phyloP scores from a whole-genome alignment of 148 eudicot genomes.

The Spergularia marina region DNA sequence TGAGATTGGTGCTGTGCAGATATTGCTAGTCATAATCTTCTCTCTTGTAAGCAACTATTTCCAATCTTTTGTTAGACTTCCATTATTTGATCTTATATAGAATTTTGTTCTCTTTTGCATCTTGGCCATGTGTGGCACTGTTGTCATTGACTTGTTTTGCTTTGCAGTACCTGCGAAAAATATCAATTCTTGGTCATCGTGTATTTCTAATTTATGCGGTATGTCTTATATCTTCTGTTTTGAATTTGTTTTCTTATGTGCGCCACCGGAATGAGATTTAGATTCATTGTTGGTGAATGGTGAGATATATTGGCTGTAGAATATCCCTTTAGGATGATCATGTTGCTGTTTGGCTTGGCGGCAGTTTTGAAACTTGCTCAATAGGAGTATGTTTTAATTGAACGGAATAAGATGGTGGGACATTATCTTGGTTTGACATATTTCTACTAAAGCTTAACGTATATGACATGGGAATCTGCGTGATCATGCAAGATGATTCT shows the following conservation, averaged over 20 bases:
- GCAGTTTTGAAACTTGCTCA: background rate
- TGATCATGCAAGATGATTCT: slow-evolving; percentile 7
- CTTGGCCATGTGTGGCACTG: background rate
- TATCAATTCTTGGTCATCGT: slow-evolving; percentile 89
- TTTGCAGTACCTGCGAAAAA: slow-evolving; percentile 92
- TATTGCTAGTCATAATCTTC: slow-evolving; percentile 74
- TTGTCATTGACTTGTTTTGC: slow-evolving; percentile 15
- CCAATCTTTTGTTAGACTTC: slow-evolving; percentile 1
- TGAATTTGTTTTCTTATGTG: background rate
- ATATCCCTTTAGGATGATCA: background rate
- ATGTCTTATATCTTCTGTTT: slow-evolving; percentile 31
- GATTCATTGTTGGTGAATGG: background rate
- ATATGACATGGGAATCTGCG: background rate
- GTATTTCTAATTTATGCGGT: slow-evolving; percentile 94
- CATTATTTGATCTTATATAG: slow-evolving; percentile 5
- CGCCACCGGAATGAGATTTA: background rate
- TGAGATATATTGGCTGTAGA: background rate
- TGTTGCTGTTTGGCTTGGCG: background rate
- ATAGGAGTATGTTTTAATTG: background rate
- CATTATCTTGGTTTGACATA: background rate
- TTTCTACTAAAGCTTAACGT: background rate
- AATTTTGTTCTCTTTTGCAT: background rate
- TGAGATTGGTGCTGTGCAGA: slow-evolving; percentile 92
- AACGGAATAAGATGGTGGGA: background rate
- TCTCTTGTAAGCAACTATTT: slow-evolving; percentile 75